Conservation (phyloP, 768 basidiomycete species). For the Pulveroboletus frians region DNA sequence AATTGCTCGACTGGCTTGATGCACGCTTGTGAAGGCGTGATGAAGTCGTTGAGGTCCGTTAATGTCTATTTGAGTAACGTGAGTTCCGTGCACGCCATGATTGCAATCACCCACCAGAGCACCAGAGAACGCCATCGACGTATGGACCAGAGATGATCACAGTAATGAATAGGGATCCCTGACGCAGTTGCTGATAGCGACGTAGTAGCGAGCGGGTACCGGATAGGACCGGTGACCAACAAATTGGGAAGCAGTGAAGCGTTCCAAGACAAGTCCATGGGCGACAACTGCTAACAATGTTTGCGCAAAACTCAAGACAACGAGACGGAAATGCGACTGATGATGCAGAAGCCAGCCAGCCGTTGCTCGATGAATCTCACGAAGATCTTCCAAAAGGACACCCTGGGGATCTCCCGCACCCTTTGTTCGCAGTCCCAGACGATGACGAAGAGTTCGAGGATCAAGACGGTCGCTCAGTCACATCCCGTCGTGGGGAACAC, state of each 20-base stretch:
- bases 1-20: slow-evolving; percentile 85
- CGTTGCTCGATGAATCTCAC: slow-evolving; percentile 48
- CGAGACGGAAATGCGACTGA: slow-evolving; percentile 23
- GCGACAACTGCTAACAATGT: slow-evolving; percentile 20
- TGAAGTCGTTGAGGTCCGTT: slow-evolving; percentile 95
- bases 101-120: slow-evolving; percentile 52
- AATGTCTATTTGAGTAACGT: slow-evolving; percentile 52
- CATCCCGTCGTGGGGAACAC: slow-evolving; percentile 37
- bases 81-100: slow-evolving; percentile 3
- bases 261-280: slow-evolving; percentile 18
- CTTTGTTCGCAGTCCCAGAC: slow-evolving; percentile 52
- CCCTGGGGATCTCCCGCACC: slow-evolving; percentile 18
- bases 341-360: slow-evolving; percentile 46
- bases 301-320: slow-evolving; percentile 26
- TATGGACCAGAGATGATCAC: background rate
- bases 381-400: slow-evolving; percentile 36
- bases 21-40: slow-evolving; percentile 93
- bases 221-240: too few relatives aligned
- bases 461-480: slow-evolving; percentile 29
- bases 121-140: slow-evolving; percentile 78
- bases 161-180: background rate
- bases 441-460: slow-evolving; percentile 50
- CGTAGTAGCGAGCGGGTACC: background rate
- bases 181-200: background rate
- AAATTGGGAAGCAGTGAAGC: background rate